Percentiles rank a stretch among this genome's conserved stretches.
phyloP scores from a whole-genome alignment of 768 basidiomycete species.

The Cystobasidium onofrii region DNA sequence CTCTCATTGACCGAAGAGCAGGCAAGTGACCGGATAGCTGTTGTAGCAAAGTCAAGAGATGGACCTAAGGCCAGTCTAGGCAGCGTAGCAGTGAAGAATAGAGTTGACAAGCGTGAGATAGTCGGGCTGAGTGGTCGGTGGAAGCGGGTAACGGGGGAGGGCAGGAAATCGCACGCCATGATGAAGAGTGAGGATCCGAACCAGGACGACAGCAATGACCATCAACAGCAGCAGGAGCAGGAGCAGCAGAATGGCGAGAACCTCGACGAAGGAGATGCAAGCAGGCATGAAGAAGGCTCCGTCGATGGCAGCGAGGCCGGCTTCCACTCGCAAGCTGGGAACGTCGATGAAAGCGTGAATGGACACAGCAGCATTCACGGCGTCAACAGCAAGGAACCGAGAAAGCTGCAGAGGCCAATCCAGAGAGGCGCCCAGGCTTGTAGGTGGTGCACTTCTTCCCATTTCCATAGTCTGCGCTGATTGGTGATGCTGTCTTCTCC shows the following conservation, averaged over 20 bases:
- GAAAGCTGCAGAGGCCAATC: neutral
- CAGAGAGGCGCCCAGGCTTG: slow-evolving; percentile 4
- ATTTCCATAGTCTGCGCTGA: neutral
- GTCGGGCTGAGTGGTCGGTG: no score
- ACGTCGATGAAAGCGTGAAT: neutral
- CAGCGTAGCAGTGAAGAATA: no score
- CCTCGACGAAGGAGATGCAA: neutral
- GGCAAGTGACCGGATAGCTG: neutral
- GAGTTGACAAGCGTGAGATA: no score
- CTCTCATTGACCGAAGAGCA: neutral
- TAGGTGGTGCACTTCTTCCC: neutral
- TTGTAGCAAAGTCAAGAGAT: no score
- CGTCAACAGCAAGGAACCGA: neutral
- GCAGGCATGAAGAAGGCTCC: neutral
- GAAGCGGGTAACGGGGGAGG: no score
- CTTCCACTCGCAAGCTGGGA: neutral
- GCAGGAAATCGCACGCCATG: no score
- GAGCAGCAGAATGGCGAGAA: neutral
- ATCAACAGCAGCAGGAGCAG: slow-evolving; percentile 3
- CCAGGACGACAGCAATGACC: neutral
- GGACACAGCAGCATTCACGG: neutral
- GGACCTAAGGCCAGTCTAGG: no score
- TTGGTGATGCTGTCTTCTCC: neutral
- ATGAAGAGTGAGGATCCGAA: neutral
- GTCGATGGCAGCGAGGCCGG: neutral